Evolutionary conservation across 176 grass and related monocot species (phyloP), one percentile per base, ranked within the genome.

Genomic region (Aegilops tauschii): DNA sequence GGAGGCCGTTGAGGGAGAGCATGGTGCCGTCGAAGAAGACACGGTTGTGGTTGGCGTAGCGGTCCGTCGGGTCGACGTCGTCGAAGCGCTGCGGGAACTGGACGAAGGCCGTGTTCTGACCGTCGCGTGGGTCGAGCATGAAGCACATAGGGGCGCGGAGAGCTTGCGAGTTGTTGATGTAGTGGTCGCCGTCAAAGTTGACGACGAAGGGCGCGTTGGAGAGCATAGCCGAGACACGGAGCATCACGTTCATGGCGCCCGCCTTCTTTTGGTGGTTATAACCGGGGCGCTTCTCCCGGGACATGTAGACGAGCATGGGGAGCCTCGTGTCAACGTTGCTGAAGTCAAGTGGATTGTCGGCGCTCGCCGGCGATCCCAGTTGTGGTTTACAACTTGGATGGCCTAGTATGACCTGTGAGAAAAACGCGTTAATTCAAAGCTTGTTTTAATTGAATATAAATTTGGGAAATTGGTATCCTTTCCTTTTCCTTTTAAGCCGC

Each of bases 1-100:
- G 95, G 3, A 93, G 47, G 5, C 96, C 93, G 69, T 98, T 94
- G 45, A 98, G 96, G 27, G 96, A 89, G 68, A 94, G 91, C 96
- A 98, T 98, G 88, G 94, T 98, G 36, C 93, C 92, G 18, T 98
- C 96, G 25, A 98, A 98, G 92, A 98, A 95, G 69, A 98, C 92
- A 6, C 91, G 94, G 79, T 98, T 98, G 76, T 98, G 96, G 76
- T 98, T 98, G 39, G 90, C 90, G 20, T 98, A 98, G 2, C 96
- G 92, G 50, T 98, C 96, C 4, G 90, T 91, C 14, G 96, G 96
- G 35, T 98, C 96, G 13, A 98, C 82, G 17, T 85, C 93, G 34
- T 98, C 96, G 29, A 98, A 98, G 2, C 96, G 90, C 70, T 95
- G 96, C 1, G 96, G 96, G 20, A 98, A 98, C 37, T 98, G 96